phyloP scores from a whole-genome alignment of 345 rosid genomes.

The Firmiana major region DNA sequence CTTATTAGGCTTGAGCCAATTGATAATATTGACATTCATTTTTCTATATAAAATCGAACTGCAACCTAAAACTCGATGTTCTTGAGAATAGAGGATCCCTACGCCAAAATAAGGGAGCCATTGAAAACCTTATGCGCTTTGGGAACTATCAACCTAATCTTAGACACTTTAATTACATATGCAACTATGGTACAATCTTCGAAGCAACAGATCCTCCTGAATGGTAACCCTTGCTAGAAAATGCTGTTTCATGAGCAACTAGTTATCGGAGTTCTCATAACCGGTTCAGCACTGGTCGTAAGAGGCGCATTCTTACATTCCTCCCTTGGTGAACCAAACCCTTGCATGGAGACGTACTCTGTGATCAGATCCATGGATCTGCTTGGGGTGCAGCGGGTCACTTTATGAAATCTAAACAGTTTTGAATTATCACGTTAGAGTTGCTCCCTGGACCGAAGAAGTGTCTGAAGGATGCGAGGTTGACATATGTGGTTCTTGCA shows the following conservation, averaged over 20 bases:
- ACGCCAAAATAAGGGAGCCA: slow-evolving; percentile 1
- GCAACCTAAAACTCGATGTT: background rate
- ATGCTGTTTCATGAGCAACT: background rate
- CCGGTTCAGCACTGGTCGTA: too few species aligned
- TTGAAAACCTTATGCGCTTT: slow-evolving; percentile 1
- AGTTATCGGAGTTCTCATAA: background rate
- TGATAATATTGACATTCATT: background rate
- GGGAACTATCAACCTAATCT: slow-evolving; percentile 16
- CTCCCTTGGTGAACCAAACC: background rate
- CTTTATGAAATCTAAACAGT: background rate
- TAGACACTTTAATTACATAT: background rate
- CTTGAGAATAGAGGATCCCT: background rate
- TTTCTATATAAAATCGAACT: background rate
- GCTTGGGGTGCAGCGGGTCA: background rate
- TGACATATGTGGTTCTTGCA: slow-evolving; percentile 36
- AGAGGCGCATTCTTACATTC: background rate
- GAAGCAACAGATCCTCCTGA: background rate
- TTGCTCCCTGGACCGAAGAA: slow-evolving; percentile 56
- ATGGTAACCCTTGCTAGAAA: slow-evolving; percentile 5
- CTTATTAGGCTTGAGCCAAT: background rate
- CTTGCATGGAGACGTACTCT: background rate
- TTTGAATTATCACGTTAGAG: slow-evolving; percentile 36
- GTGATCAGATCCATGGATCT: background rate
- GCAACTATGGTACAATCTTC: slow-evolving; percentile 28
- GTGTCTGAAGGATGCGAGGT: slow-evolving; percentile 55